phyloP scores from a whole-genome alignment of 1,139 yeast species.

The Dujonia santamariae region DNA sequence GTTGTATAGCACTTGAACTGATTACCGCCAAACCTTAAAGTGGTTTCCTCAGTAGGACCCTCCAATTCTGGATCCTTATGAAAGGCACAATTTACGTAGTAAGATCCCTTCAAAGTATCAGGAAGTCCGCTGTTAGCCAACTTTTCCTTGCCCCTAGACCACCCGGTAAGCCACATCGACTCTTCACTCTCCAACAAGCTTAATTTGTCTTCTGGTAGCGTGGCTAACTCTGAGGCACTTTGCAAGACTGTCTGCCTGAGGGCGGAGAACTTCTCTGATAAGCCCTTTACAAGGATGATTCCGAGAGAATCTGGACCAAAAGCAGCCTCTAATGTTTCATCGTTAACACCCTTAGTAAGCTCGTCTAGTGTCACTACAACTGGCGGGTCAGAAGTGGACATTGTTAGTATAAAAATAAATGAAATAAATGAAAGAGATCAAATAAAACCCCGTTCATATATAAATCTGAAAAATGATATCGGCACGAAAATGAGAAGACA shows the following conservation, averaged over 20 bases:
- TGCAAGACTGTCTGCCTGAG: conserved; percentile 44
- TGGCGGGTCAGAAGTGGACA: conserved; percentile 13
- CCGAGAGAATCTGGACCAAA: conserved; percentile 62
- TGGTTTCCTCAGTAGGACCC: conserved; percentile 39
- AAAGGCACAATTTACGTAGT: conserved; percentile 59
- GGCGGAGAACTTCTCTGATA: conserved; percentile 36
- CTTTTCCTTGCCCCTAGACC: conserved; percentile 64
- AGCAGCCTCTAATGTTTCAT: conserved; percentile 35
- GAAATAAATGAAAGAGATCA: not conserved
- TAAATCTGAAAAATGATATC: not conserved
- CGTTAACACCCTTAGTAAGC: conserved; percentile 30
- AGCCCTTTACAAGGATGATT: conserved; percentile 42
- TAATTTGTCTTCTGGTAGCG: conserved; percentile 33
- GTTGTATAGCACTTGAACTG: conserved; percentile 45
- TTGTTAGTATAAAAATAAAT: not conserved
- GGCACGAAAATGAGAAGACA: not conserved
- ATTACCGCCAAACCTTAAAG: conserved; percentile 21
- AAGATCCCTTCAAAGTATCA: conserved; percentile 57
- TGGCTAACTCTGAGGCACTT: conserved; percentile 46
- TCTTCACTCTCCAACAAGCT: conserved; percentile 45
- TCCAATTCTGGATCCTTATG: conserved; percentile 41
- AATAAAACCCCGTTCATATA: not conserved
- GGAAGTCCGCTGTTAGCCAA: conserved; percentile 37
- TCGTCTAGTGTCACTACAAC: conserved; percentile 33
- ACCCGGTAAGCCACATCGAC: conserved; percentile 53